These are phyloP conservation scores for Boletus edulis DNA, from an alignment of 768 basidiomycete species.

Conservation along the genomic window DNA sequence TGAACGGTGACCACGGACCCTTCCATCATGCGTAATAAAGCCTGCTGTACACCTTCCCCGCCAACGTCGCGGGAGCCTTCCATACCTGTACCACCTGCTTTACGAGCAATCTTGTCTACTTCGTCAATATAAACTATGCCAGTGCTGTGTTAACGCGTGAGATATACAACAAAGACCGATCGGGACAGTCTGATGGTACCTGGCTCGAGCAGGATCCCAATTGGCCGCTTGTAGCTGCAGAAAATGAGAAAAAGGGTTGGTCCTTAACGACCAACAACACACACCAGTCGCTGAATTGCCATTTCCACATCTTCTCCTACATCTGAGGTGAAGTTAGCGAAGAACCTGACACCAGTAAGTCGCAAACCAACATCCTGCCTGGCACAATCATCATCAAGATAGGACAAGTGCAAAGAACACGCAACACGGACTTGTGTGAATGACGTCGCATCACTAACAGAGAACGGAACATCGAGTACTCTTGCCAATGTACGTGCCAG, in stretches of 20 bases:
- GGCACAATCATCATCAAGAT: slow-evolving; percentile 10
- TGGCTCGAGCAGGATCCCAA: slow-evolving; percentile 83
- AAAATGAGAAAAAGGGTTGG: neutral
- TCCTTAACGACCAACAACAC: slow-evolving; percentile 11
- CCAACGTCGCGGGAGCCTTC: slow-evolving; percentile 86
- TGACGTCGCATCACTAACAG: slow-evolving; percentile 88
- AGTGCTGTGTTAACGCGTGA: slow-evolving; percentile 47
- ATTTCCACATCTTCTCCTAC: slow-evolving; percentile 97
- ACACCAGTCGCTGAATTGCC: slow-evolving; percentile 79
- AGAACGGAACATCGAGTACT: slow-evolving; percentile 92
- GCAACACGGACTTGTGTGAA: slow-evolving; percentile 73
- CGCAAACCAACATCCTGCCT: slow-evolving; percentile 70
- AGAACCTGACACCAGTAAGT: neutral
- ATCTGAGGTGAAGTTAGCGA: slow-evolving; percentile 44
- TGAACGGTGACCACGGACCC: slow-evolving; percentile 83
- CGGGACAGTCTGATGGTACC: slow-evolving; percentile 40
- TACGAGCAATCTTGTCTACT: slow-evolving; percentile 87
- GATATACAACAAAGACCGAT: neutral
- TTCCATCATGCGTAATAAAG: slow-evolving; percentile 91
- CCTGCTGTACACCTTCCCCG: slow-evolving; percentile 96
- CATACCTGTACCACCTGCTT: slow-evolving; percentile 46
- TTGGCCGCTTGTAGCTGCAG: slow-evolving; percentile 82
- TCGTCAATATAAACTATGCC: slow-evolving; percentile 98
- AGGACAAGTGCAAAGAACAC: neutral
- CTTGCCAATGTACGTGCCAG: slow-evolving; percentile 89